Conservation (phyloP, 495 filamentous ascomycete species). For the Trypethelium eluteriae region DNA sequence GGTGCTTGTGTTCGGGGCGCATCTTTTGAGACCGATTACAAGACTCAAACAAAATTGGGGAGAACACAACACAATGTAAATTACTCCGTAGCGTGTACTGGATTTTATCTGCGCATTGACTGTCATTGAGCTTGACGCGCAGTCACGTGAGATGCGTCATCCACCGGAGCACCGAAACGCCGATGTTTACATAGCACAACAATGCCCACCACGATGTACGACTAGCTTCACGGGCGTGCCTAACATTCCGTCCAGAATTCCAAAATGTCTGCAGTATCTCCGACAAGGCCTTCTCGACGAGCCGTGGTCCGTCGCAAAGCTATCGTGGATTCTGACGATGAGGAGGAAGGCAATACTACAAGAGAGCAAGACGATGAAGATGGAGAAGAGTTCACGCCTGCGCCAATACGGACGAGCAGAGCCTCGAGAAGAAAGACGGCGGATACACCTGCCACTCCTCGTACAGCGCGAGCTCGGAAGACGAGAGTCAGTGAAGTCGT, state of each 20-base stretch:
- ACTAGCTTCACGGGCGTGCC: neutral
- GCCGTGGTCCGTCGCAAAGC: constrained; percentile 60
- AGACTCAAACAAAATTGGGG: no score
- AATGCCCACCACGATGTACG: neutral
- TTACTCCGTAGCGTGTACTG: no score
- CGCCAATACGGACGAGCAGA: constrained; percentile 46
- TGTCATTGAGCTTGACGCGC: neutral
- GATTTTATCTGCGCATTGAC: no score
- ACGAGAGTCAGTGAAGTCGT: constrained; percentile 41
- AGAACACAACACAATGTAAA: no score
- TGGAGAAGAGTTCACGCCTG: constrained; percentile 73
- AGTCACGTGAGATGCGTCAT: neutral
- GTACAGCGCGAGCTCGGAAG: constrained; percentile 28
- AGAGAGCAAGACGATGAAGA: constrained; percentile 48
- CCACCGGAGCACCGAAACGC: neutral
- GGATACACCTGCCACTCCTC: constrained; percentile 44
- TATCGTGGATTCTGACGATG: constrained; percentile 47
- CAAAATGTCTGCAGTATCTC: constrained; percentile 54
- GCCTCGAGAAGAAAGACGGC: constrained; percentile 51
- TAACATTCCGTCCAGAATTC: neutral
- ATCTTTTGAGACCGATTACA: no score
- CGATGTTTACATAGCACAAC: constrained; percentile 9
- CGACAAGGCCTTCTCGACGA: constrained; percentile 66
- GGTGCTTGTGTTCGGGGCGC: no score
- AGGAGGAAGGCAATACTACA: constrained; percentile 45